Conservation (phyloP, 257 asterid species). For the Nicotiana knightiana region DNA sequence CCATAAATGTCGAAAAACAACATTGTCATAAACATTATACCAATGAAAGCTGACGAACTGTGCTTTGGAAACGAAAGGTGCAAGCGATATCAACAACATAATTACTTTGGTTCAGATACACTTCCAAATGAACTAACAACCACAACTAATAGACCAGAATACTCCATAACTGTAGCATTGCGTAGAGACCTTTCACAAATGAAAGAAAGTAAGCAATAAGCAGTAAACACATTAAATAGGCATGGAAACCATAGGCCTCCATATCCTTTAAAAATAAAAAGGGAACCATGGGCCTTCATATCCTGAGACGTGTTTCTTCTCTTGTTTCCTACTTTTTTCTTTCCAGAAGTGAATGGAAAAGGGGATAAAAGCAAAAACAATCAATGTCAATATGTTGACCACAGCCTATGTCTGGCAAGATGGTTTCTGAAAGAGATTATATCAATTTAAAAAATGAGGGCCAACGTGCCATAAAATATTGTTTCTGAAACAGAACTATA, state of each 20-base stretch:
- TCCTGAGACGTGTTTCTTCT: neutral
- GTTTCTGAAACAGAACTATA: neutral
- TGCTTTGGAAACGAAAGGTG: neutral
- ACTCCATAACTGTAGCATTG: neutral
- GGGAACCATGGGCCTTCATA: neutral
- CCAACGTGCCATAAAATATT: neutral
- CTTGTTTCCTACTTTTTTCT: neutral
- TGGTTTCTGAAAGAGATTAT: neutral
- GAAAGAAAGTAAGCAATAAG: neutral
- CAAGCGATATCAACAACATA: neutral
- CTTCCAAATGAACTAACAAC: neutral
- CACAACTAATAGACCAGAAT: neutral
- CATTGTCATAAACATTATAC: neutral
- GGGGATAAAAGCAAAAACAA: neutral
- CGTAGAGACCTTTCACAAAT: neutral
- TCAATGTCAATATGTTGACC: neutral
- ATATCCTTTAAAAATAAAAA: neutral
- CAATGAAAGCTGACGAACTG: neutral
- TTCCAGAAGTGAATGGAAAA: neutral
- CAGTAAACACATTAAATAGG: neutral
- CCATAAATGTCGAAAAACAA: neutral
- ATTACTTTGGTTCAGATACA: neutral
- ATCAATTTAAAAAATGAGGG: neutral
- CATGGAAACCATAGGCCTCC: neutral
- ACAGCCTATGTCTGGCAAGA: neutral